Conservation (phyloP, 2,329 filamentous ascomycete genomes). For the Fragosphaeria purpurea region DNA sequence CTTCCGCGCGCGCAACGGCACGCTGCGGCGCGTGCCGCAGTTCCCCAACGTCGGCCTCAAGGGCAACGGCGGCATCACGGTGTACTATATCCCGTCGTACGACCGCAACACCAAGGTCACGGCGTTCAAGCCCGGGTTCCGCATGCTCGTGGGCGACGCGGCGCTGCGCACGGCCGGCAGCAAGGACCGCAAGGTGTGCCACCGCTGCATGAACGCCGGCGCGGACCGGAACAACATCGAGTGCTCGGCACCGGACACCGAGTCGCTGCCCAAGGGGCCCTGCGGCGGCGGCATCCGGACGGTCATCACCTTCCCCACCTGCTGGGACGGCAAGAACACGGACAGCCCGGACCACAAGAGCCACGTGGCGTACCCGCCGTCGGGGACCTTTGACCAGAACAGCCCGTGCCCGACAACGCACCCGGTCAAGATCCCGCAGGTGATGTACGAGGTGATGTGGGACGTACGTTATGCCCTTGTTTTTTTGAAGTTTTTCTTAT, state of each 20-base stretch:
- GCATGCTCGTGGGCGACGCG: conserved; percentile 37
- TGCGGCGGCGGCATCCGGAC: too few relatives aligned
- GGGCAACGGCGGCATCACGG: conserved; percentile 31
- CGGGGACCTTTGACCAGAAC: too few relatives aligned
- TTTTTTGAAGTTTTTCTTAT: too few relatives aligned
- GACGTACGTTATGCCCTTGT: too few relatives aligned
- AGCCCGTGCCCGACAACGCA: conserved; percentile 5
- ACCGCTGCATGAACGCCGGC: too few relatives aligned
- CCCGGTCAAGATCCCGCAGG: conserved; percentile 9
- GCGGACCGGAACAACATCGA: too few relatives aligned
- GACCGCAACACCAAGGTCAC: conserved; percentile 31
- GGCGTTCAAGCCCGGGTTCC: conserved; percentile 37
- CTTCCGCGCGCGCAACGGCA: conserved; percentile 17
- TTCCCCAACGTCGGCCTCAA: conserved; percentile 23
- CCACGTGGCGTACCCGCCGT: conserved; percentile 7
- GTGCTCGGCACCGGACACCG: too few relatives aligned
- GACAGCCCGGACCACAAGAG: conserved; percentile 38
- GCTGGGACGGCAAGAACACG: conserved; percentile 41
- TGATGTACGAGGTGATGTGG: conserved; percentile 29
- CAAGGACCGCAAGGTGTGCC: too few relatives aligned
- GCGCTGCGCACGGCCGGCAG: conserved; percentile 13
- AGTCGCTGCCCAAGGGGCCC: too few relatives aligned
- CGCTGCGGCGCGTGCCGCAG: conserved; percentile 13
- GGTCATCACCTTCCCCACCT: conserved; percentile 29
- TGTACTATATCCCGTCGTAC: conserved; percentile 35